Percentiles rank a stretch among this genome's conserved stretches.
phyloP scores from a whole-genome alignment of 192 early-diverging fungal genomes.

The Coemansia sp. region DNA sequence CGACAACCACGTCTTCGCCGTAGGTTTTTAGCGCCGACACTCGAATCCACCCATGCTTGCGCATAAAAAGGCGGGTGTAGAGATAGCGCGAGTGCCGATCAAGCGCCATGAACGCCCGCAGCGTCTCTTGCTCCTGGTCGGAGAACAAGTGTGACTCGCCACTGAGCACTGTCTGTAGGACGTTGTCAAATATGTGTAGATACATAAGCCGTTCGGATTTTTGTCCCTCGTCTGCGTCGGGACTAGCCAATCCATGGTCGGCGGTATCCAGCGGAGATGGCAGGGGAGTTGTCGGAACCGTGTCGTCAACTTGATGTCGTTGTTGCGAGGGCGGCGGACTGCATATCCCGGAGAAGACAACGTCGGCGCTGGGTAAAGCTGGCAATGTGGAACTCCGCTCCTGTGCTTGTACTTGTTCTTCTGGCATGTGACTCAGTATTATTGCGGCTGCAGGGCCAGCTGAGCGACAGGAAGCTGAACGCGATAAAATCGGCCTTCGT shows the following conservation, averaged over 20 bases:
- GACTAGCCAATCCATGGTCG: neutral
- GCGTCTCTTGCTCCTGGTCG: constrained; percentile 14
- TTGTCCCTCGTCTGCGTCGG: constrained; percentile 3
- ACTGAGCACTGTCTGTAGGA: constrained; percentile 35
- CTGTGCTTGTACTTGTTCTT: neutral
- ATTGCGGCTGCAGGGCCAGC: neutral
- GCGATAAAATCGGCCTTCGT: neutral
- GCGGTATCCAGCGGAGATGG: neutral
- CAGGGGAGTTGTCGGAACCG: neutral
- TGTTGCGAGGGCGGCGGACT: constrained; percentile 3
- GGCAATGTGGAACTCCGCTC: constrained; percentile 1
- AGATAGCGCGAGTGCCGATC: constrained; percentile 45
- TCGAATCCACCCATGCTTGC: constrained; percentile 47
- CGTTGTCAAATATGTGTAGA: constrained; percentile 44
- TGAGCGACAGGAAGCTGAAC: neutral
- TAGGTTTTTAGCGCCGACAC: constrained; percentile 26
- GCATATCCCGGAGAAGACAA: neutral
- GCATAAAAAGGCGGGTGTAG: constrained; percentile 46
- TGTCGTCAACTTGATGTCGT: neutral
- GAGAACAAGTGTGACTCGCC: constrained; percentile 40
- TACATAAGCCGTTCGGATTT: constrained; percentile 37
- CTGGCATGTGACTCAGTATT: neutral
- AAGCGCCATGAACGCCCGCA: constrained; percentile 24
- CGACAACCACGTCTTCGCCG: constrained; percentile 28
- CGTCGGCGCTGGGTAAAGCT: neutral